phyloP scores from a whole-genome alignment of 371 early-diverging fungal genomes.

The Saksenaea vasiformis region DNA sequence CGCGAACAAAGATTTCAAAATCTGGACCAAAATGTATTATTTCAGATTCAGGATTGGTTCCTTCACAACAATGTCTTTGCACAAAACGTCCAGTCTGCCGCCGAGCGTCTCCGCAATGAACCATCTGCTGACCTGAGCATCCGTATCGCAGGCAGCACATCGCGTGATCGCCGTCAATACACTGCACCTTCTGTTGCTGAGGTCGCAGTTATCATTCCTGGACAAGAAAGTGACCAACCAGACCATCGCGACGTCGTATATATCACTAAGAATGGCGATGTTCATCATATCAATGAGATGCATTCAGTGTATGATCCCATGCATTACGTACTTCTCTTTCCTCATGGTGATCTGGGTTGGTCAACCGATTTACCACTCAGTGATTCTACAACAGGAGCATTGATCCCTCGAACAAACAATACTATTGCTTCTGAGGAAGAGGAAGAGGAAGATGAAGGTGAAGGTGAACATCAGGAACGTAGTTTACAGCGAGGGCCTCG shows the following conservation, averaged over 20 bases:
- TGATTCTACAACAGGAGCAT: background rate
- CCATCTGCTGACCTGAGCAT: background rate
- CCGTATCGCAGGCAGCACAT: background rate
- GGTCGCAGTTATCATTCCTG: slow-evolving; percentile 5
- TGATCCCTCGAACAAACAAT: background rate
- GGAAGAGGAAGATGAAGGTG: background rate
- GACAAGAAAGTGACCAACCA: too few relatives aligned
- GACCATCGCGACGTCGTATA: too few relatives aligned
- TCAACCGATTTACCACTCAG: background rate
- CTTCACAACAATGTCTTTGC: too few relatives aligned
- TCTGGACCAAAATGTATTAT: too few relatives aligned
- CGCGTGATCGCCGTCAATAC: background rate
- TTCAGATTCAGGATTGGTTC: too few relatives aligned
- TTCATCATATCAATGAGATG: background rate
- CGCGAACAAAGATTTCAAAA: too few relatives aligned
- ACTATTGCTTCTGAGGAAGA: background rate
- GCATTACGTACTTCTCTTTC: slow-evolving; percentile 9
- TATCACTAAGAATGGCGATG: too few relatives aligned
- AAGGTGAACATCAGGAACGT: background rate
- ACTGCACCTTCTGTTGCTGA: background rate
- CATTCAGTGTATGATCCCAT: slow-evolving; percentile 7
- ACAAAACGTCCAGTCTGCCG: background rate
- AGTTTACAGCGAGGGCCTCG: too few relatives aligned
- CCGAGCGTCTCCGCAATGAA: background rate
- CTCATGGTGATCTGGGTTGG: slow-evolving; percentile 9